These are phyloP conservation scores for sorghum (Sorghum bicolor) DNA, from an alignment of 176 grass and related monocot species.

Conservation along the genomic window Sorghum_bicolor_NCBIv3 NC_012871.2:58020001-58020500, in stretches of 20 bases:
- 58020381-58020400: no score
- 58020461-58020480: no score
- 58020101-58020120: neutral
- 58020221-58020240: neutral
- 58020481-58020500: no score
- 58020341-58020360: no score
- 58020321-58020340: no score
- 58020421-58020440: no score
- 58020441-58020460: no score
- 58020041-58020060: neutral
- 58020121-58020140: neutral
- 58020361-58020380: no score
- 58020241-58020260: neutral
- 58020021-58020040: slow-evolving; percentile 1
- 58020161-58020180: neutral
- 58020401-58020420: no score
- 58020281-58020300: no score
- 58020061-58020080: neutral
- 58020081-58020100: neutral
- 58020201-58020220: neutral
- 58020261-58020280: no score
- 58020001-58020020: neutral
- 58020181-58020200: neutral
- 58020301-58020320: no score
- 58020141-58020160: slow-evolving; percentile 17